Conservation (phyloP, 176 grass and related monocot genomes). For the Oryza rufipogon region DNA sequence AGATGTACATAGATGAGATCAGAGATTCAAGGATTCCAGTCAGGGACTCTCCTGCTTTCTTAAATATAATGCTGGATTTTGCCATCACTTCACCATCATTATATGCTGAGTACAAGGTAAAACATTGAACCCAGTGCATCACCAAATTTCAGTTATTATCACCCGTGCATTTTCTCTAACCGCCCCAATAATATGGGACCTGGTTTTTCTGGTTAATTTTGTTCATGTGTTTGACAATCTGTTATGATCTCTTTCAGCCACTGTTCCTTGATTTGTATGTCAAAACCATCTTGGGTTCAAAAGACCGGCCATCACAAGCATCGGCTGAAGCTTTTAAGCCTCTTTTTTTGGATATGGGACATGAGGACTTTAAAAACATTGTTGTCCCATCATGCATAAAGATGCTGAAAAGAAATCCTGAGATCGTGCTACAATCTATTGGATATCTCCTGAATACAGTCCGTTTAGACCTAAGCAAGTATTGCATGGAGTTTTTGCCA, state of each 20-base stretch:
- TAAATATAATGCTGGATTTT: constrained; percentile 81
- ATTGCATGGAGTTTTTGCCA: constrained; percentile 75
- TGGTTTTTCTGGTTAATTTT: constrained; percentile 30
- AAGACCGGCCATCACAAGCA: constrained; percentile 67
- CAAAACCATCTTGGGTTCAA: constrained; percentile 82
- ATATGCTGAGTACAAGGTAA: constrained; percentile 81
- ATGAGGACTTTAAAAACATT: constrained; percentile 79
- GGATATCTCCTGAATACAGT: constrained; percentile 66
- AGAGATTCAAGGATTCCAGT: constrained; percentile 76
- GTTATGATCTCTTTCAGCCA: constrained; percentile 52
- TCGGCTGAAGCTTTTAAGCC: constrained; percentile 82
- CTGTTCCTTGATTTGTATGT: constrained; percentile 89
- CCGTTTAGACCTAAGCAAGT: constrained; percentile 87
- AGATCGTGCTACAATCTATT: constrained; percentile 86
- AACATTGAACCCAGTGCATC: constrained; percentile 19
- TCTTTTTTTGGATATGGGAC: constrained; percentile 74
- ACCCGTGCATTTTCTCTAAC: not conserved
- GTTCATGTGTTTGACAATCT: constrained; percentile 26
- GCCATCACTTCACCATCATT: constrained; percentile 58
- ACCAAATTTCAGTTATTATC: constrained; percentile 4
- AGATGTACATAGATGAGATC: constrained; percentile 82
- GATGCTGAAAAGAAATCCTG: constrained; percentile 98
- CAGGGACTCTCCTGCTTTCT: constrained; percentile 68
- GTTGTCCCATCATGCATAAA: constrained; percentile 89
- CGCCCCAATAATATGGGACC: constrained; percentile 19